Evolutionary conservation across 768 basidiomycete species (phyloP).

Genomic region (Tulasnella sp.): DNA sequence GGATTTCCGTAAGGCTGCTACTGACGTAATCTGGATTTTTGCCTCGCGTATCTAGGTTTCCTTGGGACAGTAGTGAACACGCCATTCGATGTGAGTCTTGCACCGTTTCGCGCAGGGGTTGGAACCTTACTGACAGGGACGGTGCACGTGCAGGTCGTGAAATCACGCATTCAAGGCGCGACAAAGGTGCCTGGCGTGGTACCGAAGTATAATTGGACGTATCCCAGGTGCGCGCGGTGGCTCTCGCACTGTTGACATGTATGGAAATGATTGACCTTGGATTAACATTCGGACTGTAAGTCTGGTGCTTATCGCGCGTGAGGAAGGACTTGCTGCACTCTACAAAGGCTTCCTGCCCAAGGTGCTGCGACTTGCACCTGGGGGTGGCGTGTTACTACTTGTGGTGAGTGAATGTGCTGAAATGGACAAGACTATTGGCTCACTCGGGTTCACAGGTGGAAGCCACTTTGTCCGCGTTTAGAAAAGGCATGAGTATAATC

Average conservation of each 20-base stretch:
- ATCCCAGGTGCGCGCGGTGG: constrained; percentile 50
- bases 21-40: not conserved
- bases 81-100: constrained; percentile 45
- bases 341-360: constrained; percentile 97
- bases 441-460: constrained; percentile 28
- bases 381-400: constrained; percentile 84
- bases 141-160: constrained; percentile 56
- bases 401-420: constrained; percentile 41
- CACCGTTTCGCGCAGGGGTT: not conserved
- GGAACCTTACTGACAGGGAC: constrained; percentile 13
- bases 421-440: not conserved
- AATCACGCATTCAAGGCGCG: constrained; percentile 84
- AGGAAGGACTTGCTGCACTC: constrained; percentile 74
- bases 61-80: constrained; percentile 82
- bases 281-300: constrained; percentile 23
- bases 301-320: constrained; percentile 63
- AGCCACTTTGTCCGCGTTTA: constrained; percentile 64
- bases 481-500: constrained; percentile 39
- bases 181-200: constrained; percentile 48
- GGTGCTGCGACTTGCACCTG: constrained; percentile 86
- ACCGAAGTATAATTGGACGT: constrained; percentile 91
- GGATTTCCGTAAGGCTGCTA: not conserved
- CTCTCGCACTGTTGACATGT: not conserved
- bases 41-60: constrained; percentile 15
- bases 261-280: not conserved